Evolutionary conservation across 2,329 filamentous ascomycete genomes (phyloP).

Genomic region (Elsinoe ampelina): DNA sequence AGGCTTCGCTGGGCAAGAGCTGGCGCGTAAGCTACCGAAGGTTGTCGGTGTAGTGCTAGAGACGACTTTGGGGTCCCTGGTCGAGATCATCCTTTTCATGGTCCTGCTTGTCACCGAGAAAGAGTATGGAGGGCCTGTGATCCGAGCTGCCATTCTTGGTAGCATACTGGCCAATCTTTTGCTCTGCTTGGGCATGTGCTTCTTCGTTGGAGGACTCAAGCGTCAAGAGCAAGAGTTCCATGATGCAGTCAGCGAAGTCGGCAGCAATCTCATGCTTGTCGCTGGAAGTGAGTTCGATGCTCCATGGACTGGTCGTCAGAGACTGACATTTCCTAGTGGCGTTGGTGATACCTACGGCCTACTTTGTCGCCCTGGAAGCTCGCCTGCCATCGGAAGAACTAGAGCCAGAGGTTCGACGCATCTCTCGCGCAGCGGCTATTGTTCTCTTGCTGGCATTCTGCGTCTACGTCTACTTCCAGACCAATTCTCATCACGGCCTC

Average conservation of each 20-base stretch:
- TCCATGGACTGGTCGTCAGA: not conserved
- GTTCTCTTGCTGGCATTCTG: slow-evolving; percentile 61
- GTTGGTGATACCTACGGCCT: slow-evolving; percentile 42
- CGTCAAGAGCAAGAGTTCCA: slow-evolving; percentile 63
- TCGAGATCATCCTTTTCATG: slow-evolving; percentile 77
- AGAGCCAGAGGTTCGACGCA: slow-evolving; percentile 46
- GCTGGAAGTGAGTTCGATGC: slow-evolving; percentile 42
- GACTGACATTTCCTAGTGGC: slow-evolving; percentile 28
- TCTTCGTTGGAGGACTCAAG: slow-evolving; percentile 64
- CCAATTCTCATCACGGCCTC: slow-evolving; percentile 64
- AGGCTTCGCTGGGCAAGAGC: slow-evolving; percentile 57
- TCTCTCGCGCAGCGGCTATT: slow-evolving; percentile 62
- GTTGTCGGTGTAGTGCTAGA: slow-evolving; percentile 53
- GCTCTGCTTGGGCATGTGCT: slow-evolving; percentile 72
- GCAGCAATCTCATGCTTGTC: slow-evolving; percentile 65
- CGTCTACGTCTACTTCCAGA: slow-evolving; percentile 59
- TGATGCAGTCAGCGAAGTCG: slow-evolving; percentile 68
- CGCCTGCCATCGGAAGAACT: slow-evolving; percentile 35
- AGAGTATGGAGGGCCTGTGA: slow-evolving; percentile 40
- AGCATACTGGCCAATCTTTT: slow-evolving; percentile 74
- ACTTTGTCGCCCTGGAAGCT: slow-evolving; percentile 37
- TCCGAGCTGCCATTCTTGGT: slow-evolving; percentile 72
- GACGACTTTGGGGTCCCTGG: slow-evolving; percentile 55
- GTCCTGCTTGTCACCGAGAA: slow-evolving; percentile 43
- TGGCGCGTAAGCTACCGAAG: slow-evolving; percentile 65